Base-by-base conservation (phyloP, 2,329 filamentous ascomycete species). In the Claviceps sp. region DNA sequence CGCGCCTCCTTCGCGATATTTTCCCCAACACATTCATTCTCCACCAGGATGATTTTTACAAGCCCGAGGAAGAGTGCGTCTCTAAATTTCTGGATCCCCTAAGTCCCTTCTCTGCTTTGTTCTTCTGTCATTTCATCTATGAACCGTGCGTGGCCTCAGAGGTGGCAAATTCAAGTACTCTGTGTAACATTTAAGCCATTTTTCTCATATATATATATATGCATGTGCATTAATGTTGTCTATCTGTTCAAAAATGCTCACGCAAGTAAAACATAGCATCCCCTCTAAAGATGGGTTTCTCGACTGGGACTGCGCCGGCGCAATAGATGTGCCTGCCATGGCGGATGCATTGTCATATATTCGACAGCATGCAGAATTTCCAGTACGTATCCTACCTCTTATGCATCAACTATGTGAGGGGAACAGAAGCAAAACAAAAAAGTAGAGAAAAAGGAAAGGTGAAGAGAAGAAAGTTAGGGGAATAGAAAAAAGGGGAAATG, bases 31-130 rank as follows among this genome's bases (percentile, higher is more conserved):
- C 82, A 16, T 91, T 89, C 62, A 87, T 97, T 62, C 76, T 98
- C 22, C 93, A 98, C 66, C 82, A 95, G 65, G 93, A 98, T 71
- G 93, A 98, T 68, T 98, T 97, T 65, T 98, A 95, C 71, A 82
- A 81, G 57, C 74, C 86, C 1, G 91, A 97, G 64, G 70, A 77
- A 34, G 77, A 89, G 77, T 87, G 61, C 62, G 76, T 68, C 14
- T 34, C 10, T 10, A 34, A 8, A 34, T 3, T 34, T 11, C 30
- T 34, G 30, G 10, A 11, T 11, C 30, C 10, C 30, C 30, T 34
- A 34, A 4, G 30, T 11, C 10, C 30, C 1, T 34, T 34, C 30
- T 34, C 11, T 34, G 10, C 30, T 34, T 34, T 34, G 10, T 11
- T 34, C 30, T 34, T 11, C 1, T 34, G 30, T 34, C 30, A 34